Base-by-base conservation (phyloP, 2,329 filamentous ascomycete species). In the Ascochyta fabae region DNA sequence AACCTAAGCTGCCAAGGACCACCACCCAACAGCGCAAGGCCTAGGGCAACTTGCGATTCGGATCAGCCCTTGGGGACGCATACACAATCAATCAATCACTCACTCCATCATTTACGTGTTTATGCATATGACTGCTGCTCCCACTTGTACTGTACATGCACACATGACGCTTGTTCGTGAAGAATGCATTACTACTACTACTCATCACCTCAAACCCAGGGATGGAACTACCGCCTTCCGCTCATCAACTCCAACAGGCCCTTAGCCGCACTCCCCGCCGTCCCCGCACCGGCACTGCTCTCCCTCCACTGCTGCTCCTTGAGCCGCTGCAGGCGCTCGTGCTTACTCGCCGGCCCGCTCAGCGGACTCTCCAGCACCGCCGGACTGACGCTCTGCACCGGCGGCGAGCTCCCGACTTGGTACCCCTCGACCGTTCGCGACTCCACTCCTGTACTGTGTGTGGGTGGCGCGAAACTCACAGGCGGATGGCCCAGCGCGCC, bases 201-300 rank as follows among this genome's bases (percentile, higher is more conserved):
- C 16, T 19, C 12, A 16, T 38, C 33, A 15, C 23, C 22, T 39
- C 40, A 29, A 9, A 29, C 3, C 8, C 1, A 10, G 7, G 27
- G 9, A 6, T 13, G 4, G 10, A 3, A 13, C 55, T 67, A 69
- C 54, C 66, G 62, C 47, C 54, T 53, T 27, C 62, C 67, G 31
- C 61, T 64, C 72, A 71, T 74, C 49, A 86, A 70, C 57, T 80
- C 81, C 58, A 86, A 64, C 61, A 87, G 66, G 7, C 81, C 84
- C 64, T 80, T 81, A 12, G 80, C 83, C 8, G 83, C 83, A 40
- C 79, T 76, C 79, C 82, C 53, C 79, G 79, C 34, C 29, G 29
- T 31, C 81, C 35, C 49, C 9, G 43, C 44, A 15, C 39, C 74
- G 16, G 77, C 78, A 66, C 78, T 82, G 57, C 70, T 67, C 23